Evolutionary conservation across 2,329 filamentous ascomycete species (phyloP), one percentile per base, ranked within the genome.

Genomic region (Pyrenochaeta sp.): DNA sequence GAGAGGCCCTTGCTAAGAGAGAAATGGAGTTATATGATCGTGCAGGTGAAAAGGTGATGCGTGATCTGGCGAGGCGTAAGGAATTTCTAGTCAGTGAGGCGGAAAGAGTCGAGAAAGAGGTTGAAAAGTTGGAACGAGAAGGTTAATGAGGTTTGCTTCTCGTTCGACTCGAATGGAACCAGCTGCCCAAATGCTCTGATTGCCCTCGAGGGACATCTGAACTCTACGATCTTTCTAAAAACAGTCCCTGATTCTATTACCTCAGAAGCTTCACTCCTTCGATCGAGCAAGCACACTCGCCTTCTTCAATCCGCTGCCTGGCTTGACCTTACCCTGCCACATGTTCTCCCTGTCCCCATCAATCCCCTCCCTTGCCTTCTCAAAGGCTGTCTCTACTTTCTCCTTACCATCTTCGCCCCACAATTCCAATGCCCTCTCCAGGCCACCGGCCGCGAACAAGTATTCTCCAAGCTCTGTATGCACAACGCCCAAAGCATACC

Each of bases 51-150:
- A 67, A 63, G 34, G 71, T 65, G 9, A 65, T 75, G 59, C 44
- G 60, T 35, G 72, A 73, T 41, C 60, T 76, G 44, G 73, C 69
- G 37, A 58, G 41, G 50, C 55, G 74, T 56, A 76, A 74, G 56
- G 64, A 50, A 22, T 57, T 66, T 35, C 45, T 75, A 14, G 55
- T 38, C 18, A 41, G 67, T 36, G 66, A 72, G 43, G 20, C 37
- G 1, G 49, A 53, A 18, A 38, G 50, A 21, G 38, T 52, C 0
- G 49, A 52, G 17, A 35, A n/a, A 0, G 49, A 49, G 27, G 18
- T 52, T 1, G 6, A 2, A 6, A 43, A 41, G 21, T 22, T 52
- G 23, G 41, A 52, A 19, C 14, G 20, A 9, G 35, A 22, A 8
- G 17, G 15, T n/a, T n/a, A n/a, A n/a, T n/a, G n/a, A n/a, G n/a